phyloP scores from a whole-genome alignment of 106 monocot genomes.

The Dendrobium chrysotoxum region DNA sequence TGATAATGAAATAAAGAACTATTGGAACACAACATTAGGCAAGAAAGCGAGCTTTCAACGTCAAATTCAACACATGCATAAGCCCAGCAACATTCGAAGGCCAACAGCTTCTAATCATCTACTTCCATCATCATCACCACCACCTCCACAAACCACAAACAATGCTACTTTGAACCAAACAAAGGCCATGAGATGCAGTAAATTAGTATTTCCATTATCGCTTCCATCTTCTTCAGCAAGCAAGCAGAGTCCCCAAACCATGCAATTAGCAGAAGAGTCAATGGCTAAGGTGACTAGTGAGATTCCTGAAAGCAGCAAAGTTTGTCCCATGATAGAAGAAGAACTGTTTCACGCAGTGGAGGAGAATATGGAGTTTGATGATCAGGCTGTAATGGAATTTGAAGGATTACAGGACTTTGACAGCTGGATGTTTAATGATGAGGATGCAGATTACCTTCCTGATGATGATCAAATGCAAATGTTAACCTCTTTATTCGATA shows the following conservation, averaged over 20 bases:
- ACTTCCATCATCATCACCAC: neutral
- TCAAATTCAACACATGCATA: neutral
- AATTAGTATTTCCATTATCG: neutral
- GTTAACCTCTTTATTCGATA: no score
- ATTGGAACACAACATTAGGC: slow-evolving; percentile 2
- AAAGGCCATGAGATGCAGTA: neutral
- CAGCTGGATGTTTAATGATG: neutral
- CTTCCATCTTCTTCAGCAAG: neutral
- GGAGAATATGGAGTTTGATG: neutral
- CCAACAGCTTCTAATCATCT: neutral
- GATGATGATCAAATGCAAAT: neutral
- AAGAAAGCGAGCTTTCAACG: neutral
- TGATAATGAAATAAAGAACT: slow-evolving; percentile 6
- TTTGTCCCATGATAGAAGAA: neutral
- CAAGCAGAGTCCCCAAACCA: neutral
- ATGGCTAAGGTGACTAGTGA: no score
- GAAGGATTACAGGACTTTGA: neutral
- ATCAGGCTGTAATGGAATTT: neutral
- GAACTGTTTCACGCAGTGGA: neutral
- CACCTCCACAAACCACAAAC: neutral
- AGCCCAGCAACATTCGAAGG: neutral
- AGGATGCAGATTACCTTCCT: neutral
- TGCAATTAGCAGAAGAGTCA: neutral
- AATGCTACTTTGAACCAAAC: neutral
- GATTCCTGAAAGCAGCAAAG: neutral